Conservation (phyloP, 202 grass and related monocot species). For the Hordeum pubiflorum region DNA sequence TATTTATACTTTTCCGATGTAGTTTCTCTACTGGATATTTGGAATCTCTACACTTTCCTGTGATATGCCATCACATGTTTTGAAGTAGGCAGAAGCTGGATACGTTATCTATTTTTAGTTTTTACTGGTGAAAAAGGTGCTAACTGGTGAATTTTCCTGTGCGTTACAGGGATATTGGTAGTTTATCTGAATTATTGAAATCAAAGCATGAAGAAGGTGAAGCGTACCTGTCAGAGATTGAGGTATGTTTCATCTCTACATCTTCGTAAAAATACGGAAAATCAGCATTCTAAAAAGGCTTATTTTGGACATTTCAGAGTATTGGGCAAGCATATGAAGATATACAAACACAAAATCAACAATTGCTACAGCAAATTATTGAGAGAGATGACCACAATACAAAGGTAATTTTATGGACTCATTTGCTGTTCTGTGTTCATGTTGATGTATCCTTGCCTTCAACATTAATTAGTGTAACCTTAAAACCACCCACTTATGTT, state of each 20-base stretch:
- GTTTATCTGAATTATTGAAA: constrained; percentile 49
- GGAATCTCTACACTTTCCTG: no score
- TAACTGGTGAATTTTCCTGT: constrained; percentile 17
- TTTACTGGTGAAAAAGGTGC: neutral
- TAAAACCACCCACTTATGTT: neutral
- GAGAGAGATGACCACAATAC: constrained; percentile 78
- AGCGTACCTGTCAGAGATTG: constrained; percentile 60
- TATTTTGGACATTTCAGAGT: constrained; percentile 35
- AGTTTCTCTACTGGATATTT: no score
- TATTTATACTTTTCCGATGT: no score
- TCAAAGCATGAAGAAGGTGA: constrained; percentile 63
- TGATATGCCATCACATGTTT: neutral
- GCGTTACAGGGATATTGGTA: constrained; percentile 34
- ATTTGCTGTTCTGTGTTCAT: neutral
- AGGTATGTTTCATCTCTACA: constrained; percentile 35
- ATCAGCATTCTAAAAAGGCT: neutral
- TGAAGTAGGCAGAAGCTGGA: neutral
- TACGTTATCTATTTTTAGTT: neutral
- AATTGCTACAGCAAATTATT: constrained; percentile 58
- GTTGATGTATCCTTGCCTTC: neutral
- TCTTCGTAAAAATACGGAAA: neutral
- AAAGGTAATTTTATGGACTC: constrained; percentile 40
- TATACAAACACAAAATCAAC: constrained; percentile 64
- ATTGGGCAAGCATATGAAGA: constrained; percentile 70
- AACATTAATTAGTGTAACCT: neutral